Percentiles rank a stretch among this genome's conserved stretches.
Evolutionary conservation across 2,329 filamentous ascomycete genomes (phyloP).

Genomic region (Amylocarpus encephaloides): DNA sequence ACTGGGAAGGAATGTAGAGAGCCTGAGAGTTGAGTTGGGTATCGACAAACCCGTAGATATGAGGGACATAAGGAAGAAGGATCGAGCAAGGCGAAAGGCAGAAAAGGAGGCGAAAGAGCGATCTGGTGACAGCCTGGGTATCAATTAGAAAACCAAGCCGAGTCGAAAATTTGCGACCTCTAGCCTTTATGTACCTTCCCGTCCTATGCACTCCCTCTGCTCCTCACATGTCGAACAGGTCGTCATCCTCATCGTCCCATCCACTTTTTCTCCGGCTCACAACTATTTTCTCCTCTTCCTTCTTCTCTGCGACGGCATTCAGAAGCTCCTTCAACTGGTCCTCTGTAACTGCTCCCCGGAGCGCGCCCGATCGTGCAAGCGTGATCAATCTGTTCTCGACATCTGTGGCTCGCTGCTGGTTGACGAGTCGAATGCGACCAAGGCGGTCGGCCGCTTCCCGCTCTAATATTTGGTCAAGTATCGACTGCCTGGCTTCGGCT

Average conservation of each 20-base stretch:
- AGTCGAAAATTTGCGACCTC: slow-evolving; percentile 2
- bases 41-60: slow-evolving; percentile 88
- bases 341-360: slow-evolving; percentile 83
- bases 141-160: slow-evolving; percentile 19
- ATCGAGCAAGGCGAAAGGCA: slow-evolving; percentile 61
- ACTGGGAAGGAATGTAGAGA: slow-evolving; percentile 74
- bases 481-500: slow-evolving; percentile 66
- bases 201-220: not conserved
- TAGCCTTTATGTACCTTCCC: not conserved
- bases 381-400: slow-evolving; percentile 90
- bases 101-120: slow-evolving; percentile 46
- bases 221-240: slow-evolving; percentile 55
- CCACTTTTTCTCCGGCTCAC: slow-evolving; percentile 76
- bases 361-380: slow-evolving; percentile 81
- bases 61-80: slow-evolving; percentile 65
- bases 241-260: slow-evolving; percentile 78
- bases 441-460: slow-evolving; percentile 91
- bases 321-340: slow-evolving; percentile 89
- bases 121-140: slow-evolving; percentile 23
- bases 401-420: slow-evolving; percentile 81
- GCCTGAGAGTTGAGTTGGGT: slow-evolving; percentile 65
- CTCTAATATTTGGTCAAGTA: slow-evolving; percentile 88
- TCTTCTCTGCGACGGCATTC: slow-evolving; percentile 73
- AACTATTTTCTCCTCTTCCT: slow-evolving; percentile 76
- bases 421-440: slow-evolving; percentile 90